phyloP scores from a whole-genome alignment of 441 rosid species.

The Arabidopsis lyrata region DNA sequence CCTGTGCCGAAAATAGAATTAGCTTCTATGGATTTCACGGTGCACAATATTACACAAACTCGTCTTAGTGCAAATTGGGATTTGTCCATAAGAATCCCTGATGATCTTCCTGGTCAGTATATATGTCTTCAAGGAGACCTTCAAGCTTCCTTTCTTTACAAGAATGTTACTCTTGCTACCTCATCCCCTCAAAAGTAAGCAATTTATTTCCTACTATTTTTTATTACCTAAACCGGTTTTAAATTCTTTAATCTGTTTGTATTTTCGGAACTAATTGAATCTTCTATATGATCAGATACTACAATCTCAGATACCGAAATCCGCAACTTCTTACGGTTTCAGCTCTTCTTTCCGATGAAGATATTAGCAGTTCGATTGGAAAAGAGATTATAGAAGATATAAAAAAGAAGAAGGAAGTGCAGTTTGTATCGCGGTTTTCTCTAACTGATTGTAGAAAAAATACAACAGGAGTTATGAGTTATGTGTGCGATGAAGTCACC shows the following conservation, averaged over 20 bases:
- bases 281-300: background rate
- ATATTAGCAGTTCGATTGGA: background rate
- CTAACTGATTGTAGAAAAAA: conserved; percentile 20
- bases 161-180: conserved; percentile 1
- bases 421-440: background rate
- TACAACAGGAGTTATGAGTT: background rate
- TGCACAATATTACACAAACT: conserved; percentile 7
- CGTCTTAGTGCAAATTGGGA: conserved; percentile 26
- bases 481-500: conserved; percentile 6
- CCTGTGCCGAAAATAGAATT: background rate
- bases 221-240: too few species aligned
- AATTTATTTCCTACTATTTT: background rate
- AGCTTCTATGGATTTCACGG: conserved; percentile 22
- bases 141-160: conserved; percentile 16
- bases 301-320: accelerated
- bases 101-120: background rate
- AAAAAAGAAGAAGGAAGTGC: conserved; percentile 19
- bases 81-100: background rate
- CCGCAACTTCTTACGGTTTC: conserved; percentile 21
- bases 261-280: background rate
- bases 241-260: too few species aligned
- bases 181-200: background rate
- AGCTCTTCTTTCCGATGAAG: background rate
- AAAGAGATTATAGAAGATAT: background rate
- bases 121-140: conserved; percentile 26